Evolutionary conservation across 2,329 filamentous ascomycete genomes (phyloP), one percentile per base, ranked within the genome.

Genomic region (Fusarium odoratissimum): DNA sequence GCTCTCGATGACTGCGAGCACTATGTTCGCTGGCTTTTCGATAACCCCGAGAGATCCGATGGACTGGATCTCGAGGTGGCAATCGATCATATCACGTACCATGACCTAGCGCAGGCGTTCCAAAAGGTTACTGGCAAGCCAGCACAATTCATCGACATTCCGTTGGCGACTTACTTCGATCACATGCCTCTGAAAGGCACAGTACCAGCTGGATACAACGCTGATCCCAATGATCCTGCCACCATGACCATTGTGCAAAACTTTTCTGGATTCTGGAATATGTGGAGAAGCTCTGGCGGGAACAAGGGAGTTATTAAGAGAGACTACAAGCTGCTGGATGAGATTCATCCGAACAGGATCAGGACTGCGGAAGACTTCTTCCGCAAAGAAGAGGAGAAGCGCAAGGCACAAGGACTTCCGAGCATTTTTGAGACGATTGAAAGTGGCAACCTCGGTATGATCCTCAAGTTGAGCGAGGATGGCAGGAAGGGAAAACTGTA

Each of bases 1-100:
- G 49, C 60, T 1, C 58, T 73, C 2, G 71, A 72, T 13, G 69
- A 73, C 35, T 73, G 71, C 23, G 69, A n/a, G 10, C 31, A 73
- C 8, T 73, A 73, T 1, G 71, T 49, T 0, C 65, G 65, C 1
- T 73, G 69, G 69, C 38, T 73, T 0, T 67, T 73, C 5, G 71
- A 73, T 1, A 42, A 70, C 11, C 59, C 61, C 0, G 46, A 67
- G 1, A 45, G 42, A 8, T 64, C 71, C 0, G 19, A 70, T 1
- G 69, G 69, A 1, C 13, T 73, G 6, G 21, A 73, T 21, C 66
- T 73, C 0, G 69, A 73, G n/a, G 71, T 72, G 1, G 65, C 48
- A 0, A 60, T 72, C 2, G 69, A 73, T 11, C n/a, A 64, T 11
- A 57, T 69, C 3, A 16, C 28, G 5, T 70, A 64, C 10, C 17